phyloP scores from a whole-genome alignment of 129 eudicot genomes.

The Gnaphalium uliginosum region DNA sequence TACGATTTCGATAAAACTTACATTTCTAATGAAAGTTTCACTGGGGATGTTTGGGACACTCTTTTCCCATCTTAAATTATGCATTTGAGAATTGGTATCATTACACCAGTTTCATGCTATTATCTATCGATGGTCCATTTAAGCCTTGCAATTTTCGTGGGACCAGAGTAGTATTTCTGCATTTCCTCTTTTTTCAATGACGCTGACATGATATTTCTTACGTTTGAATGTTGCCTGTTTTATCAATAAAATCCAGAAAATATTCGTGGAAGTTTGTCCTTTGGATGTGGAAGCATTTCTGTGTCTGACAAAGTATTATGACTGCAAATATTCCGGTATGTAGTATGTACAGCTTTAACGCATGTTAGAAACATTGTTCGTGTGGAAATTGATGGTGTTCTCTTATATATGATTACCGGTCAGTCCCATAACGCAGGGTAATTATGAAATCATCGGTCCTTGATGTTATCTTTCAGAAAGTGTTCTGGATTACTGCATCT shows the following conservation, averaged over 20 bases:
- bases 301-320: conserved; percentile 17
- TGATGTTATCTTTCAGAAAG: conserved; percentile 19
- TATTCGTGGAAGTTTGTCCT: neutral
- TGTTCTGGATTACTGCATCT: neutral
- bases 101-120: neutral
- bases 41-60: neutral
- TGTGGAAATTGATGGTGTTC: conserved; percentile 26
- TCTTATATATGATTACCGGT: conserved; percentile 7
- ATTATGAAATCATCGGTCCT: conserved; percentile 11
- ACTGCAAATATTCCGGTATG: conserved; percentile 25
- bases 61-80: neutral
- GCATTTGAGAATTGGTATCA: neutral
- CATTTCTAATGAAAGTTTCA: neutral
- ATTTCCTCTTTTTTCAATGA: neutral
- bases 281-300: neutral
- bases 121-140: neutral
- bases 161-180: neutral
- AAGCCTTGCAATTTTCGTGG: neutral
- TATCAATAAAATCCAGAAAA: conserved; percentile 11
- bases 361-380: conserved; percentile 6
- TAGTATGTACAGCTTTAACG: conserved; percentile 33
- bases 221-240: neutral
- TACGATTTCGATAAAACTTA: neutral
- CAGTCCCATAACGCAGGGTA: conserved; percentile 14
- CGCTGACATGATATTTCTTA: neutral